These are phyloP conservation scores for Blastomyces percursus DNA, from an alignment of 2,329 filamentous ascomycete genomes.

Conservation along the genomic window DNA sequence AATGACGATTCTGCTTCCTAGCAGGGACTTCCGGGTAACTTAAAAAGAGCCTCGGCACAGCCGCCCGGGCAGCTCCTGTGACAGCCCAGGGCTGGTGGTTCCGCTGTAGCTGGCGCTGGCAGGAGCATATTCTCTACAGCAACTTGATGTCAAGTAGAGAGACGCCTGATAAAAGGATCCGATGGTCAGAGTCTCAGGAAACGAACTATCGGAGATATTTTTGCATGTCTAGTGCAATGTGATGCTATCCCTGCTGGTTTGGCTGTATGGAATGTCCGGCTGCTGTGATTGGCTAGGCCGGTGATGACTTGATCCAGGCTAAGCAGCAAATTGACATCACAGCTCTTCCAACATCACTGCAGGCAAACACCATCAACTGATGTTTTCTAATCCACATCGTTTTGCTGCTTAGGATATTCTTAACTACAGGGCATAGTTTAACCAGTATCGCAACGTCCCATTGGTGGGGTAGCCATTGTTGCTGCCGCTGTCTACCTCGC, in stretches of 20 bases:
- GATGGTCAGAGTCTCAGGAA: no score
- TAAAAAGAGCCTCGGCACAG: neutral
- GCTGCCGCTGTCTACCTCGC: neutral
- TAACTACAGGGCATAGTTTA: neutral
- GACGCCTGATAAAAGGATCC: no score
- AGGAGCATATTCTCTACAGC: no score
- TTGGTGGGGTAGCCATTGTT: neutral
- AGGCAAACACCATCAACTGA: neutral
- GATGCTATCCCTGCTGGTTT: neutral
- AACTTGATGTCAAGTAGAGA: no score
- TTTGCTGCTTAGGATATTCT: neutral
- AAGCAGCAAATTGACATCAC: neutral
- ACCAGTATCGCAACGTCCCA: neutral
- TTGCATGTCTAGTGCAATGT: neutral
- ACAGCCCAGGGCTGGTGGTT: neutral
- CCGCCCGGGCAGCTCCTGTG: no score
- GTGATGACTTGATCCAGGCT: neutral
- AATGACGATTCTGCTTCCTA: neutral
- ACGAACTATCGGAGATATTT: no score
- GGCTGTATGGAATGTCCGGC: neutral
- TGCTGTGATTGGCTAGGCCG: neutral
- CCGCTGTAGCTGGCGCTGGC: no score
- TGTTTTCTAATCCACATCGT: neutral
- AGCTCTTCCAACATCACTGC: neutral
- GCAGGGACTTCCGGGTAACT: neutral